phyloP scores from a whole-genome alignment of 345 rosid species.

The Aegle marmelos region DNA sequence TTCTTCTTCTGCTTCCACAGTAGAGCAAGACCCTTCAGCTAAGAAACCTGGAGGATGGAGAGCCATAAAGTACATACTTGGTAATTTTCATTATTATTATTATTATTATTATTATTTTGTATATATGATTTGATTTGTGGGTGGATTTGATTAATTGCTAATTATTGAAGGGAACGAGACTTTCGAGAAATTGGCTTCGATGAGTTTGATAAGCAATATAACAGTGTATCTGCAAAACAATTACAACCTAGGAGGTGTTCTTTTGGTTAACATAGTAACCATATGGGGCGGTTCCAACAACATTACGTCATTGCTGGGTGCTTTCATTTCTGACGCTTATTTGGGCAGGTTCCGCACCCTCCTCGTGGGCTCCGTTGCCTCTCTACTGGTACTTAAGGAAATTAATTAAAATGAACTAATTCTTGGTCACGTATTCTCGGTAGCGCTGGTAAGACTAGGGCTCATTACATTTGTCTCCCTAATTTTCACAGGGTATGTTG shows the following conservation, averaged over 20 bases:
- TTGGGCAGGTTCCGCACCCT: slow-evolving; percentile 62
- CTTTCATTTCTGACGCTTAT: slow-evolving; percentile 59
- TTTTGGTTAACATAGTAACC: slow-evolving; percentile 47
- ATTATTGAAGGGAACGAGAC: slow-evolving; percentile 53
- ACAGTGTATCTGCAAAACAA: slow-evolving; percentile 28
- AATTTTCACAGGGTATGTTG: slow-evolving; percentile 53
- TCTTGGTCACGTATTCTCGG: too few species aligned
- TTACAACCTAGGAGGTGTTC: slow-evolving; percentile 58
- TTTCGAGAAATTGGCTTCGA: slow-evolving; percentile 73
- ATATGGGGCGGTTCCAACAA: slow-evolving; percentile 66
- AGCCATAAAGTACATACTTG: too few species aligned
- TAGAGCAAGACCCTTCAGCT: background rate
- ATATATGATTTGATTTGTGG: too few species aligned
- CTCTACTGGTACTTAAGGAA: too few species aligned
- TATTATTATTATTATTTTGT: too few species aligned
- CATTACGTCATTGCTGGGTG: slow-evolving; percentile 53
- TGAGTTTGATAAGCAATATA: slow-evolving; percentile 58
- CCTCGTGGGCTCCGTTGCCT: too few species aligned
- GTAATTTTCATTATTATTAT: too few species aligned
- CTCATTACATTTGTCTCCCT: too few species aligned
- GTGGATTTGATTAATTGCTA: too few species aligned
- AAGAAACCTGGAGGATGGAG: too few species aligned
- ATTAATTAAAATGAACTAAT: too few species aligned
- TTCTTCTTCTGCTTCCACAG: background rate
- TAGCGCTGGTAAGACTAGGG: too few species aligned